Evolutionary conservation across 257 asterid genomes (phyloP), one percentile per base, ranked within the genome.

Genomic region (Forsythia viridissima): DNA sequence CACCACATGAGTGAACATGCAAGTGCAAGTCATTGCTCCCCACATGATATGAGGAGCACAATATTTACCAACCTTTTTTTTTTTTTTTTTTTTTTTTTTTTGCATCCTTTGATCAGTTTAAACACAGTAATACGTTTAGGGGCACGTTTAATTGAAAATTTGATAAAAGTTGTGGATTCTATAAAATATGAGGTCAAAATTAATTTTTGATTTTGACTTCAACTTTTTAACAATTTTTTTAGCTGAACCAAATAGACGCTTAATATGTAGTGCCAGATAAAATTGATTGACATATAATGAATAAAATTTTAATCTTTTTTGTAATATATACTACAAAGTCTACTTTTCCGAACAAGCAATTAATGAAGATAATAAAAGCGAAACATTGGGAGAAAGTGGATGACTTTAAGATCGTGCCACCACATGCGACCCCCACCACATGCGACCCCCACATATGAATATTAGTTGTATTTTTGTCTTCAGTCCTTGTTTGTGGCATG

Each of bases 1-100:
- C 20, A 74, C 81, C 89, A 86, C 92, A 78, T 85, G 87, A 76
- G 21, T 24, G 83, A 70, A 80, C 83, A 73, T 81, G 80, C 61
- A 71, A 79, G 73, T 43, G 57, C 46, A 42, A 76, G 65, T 67
- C 40, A 75, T 67, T 79, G 68, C 61, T 46, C 44, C 80, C 34
- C 87, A 86, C 87, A 44, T 85, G 86, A 66, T 39, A 77, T 38
- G 48, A 75, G 37, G 69, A 11, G 12, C 13, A 46, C 52, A 46
- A 0, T 46, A 46, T 46, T 46, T 46, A 46, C 5, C 5, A 0
- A 46, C 0, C 12, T 46, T 43, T 43, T 43, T 43, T 3, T 43
- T 43, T 12, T 24, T 24, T 24, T 24, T 24, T 46, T 43, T 43
- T 43, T 43, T 3, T 43, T 43, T 12, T 24, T 24, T 24, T 24